Evolutionary conservation across 805 yeast species (phyloP), one percentile per base, ranked within the genome.

Genomic region (Nakazawaea pomicola): DNA sequence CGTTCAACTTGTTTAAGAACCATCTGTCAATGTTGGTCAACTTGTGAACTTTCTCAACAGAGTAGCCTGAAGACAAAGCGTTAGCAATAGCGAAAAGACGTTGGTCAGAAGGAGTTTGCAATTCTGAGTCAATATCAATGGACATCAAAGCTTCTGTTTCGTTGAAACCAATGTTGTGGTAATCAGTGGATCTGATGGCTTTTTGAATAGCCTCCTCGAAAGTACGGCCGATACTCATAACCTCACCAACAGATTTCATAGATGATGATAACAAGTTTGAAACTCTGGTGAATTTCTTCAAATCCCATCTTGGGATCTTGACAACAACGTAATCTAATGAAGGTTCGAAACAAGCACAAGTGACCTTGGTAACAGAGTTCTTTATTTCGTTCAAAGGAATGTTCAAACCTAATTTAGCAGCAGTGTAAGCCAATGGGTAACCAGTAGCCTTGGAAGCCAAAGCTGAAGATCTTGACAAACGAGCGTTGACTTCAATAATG

Each of bases 171-270:
- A 89, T 70, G 72, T 93, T 93, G 49, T 85, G 95, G 65, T 93
- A 91, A 60, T 93, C 99, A 25, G 95, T 89, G 14, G 95, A 85
- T 65, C 99, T 78, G 52, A 93, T 89, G 44, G 98, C 99, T 68
- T 91, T 91, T 65, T 93, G 99, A 50, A 91, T 86, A 8, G 97
- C 95, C 62, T 91, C 99, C 66, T 91, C 99, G 52, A 91, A 91
- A 20, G 95, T 91, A 64, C 99, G 77, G 57, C 99, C 99, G 57
- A 91, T 87, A 52, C 91, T 77, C 99, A 91, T 91, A 40, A 93
- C 98, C 65, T 91, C 99, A 72, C 99, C 99, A 50, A 91, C 98
- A 47, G 97, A 89, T 68, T 91, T 91, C 99, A 91, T 91, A 23
- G 96, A 80, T 2, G 97, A 89, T 8, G 93, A 83, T 53, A 91